phyloP scores from a whole-genome alignment of 768 basidiomycete species.

The Pulveroboletus sp. region DNA sequence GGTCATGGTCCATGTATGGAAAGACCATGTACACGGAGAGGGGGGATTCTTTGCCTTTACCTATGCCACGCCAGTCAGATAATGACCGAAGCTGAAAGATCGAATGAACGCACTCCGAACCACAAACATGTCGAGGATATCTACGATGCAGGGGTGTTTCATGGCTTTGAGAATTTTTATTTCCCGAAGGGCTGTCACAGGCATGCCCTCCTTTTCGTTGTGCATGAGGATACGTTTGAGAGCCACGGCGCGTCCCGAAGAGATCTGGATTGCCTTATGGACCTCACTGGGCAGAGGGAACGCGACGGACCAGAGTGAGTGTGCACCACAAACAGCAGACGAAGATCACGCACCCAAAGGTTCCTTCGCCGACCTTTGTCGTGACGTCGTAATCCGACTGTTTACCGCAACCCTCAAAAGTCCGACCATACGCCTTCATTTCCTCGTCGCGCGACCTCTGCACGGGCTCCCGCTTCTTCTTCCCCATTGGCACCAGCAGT shows the following conservation, averaged over 20 bases:
- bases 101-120: constrained; percentile 55
- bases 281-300: constrained; percentile 60
- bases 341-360: constrained; percentile 76
- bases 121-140: constrained; percentile 91
- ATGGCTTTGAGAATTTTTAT: constrained; percentile 94
- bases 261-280: constrained; percentile 74
- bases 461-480: constrained; percentile 40
- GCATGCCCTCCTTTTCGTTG: constrained; percentile 95
- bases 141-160: constrained; percentile 79
- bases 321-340: not conserved
- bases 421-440: constrained; percentile 58
- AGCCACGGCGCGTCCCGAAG: constrained; percentile 65
- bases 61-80: constrained; percentile 7
- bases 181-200: constrained; percentile 93
- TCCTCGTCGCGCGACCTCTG: constrained; percentile 63
- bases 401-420: constrained; percentile 65
- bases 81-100: not conserved
- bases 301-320: constrained; percentile 6
- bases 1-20: constrained; percentile 99
- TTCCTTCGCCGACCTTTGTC: constrained; percentile 92
- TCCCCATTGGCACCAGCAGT: constrained; percentile 1
- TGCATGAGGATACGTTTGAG: constrained; percentile 95
- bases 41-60: constrained; percentile 57
- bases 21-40: constrained; percentile 97
- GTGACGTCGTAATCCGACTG: constrained; percentile 76